A percentile compares a stretch with the other conserved stretches of the same genome.
These are phyloP conservation scores for Trichoderma asperellum DNA, from an alignment of 2,329 filamentous ascomycete genomes.

Conservation along the genomic window DNA sequence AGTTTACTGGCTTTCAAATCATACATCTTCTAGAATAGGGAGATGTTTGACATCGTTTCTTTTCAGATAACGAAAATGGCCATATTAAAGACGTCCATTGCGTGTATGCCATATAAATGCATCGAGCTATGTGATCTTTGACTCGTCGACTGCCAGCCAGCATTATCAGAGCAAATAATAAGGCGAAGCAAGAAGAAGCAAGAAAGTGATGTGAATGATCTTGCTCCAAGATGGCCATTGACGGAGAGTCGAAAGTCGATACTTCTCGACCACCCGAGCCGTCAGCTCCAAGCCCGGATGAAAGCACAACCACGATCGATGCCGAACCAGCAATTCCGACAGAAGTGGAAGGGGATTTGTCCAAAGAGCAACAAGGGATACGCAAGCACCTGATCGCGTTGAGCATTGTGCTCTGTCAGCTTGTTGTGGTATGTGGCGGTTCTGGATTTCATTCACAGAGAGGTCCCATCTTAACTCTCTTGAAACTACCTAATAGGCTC, in stretches of 20 bases:
- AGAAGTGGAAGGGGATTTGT: not conserved
- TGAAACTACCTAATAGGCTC: not conserved
- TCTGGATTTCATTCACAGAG: no score
- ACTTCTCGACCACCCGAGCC: not conserved
- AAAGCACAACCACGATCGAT: constrained; percentile 21
- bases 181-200: not conserved
- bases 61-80: not conserved
- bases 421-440: constrained; percentile 14
- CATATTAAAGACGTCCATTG: not conserved
- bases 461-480: not conserved
- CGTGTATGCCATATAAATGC: not conserved
- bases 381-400: constrained; percentile 13
- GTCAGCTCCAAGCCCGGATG: not conserved
- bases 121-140: not conserved
- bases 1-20: not conserved
- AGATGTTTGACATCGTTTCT: not conserved
- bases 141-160: not conserved
- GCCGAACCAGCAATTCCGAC: not conserved
- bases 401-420: constrained; percentile 23
- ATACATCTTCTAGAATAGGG: not conserved
- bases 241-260: constrained; percentile 3
- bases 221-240: not conserved
- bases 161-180: not conserved
- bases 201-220: not conserved
- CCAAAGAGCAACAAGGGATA: not conserved